Base-by-base conservation (phyloP, 139 green algal genomes). In the Chlorella sorokiniana region DNA sequence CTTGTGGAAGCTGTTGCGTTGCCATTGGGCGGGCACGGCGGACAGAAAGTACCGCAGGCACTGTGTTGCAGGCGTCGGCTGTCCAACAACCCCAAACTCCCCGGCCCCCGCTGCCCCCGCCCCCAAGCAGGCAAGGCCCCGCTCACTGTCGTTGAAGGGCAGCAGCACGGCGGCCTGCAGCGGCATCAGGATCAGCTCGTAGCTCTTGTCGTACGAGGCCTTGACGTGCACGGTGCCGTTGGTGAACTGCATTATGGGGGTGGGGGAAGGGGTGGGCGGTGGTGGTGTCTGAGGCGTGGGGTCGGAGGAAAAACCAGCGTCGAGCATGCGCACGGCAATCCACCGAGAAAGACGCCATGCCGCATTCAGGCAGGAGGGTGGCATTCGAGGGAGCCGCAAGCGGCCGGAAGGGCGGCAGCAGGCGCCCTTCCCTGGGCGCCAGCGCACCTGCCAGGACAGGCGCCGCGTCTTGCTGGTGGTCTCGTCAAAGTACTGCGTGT, bases 171-270 rank as follows among this genome's bases (percentile, higher is more conserved):
- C 91, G 5, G 94, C 93, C 85, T 98, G 94, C 41, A 96, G 91
- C 42, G 96, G 97, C 56, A 83, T 91, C 25, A 98, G 77, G 31
- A 94, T 76, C 56, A 99, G 87, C 88, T 99, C 96, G 63, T 98
- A 96, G 37, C 91, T 83, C 83, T 93, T 94, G 40, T 95, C 87
- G 81, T 98, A 99, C 81, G 92, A 93, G 74, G 86, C 96, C 76
- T 92, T 94, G 9, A 99, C 45, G 59, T 88, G 87, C 64, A 91
- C 86, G 5, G 73, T 94, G 52, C 97, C 97, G 73, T 98, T 86
- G n/a, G 89, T 89, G 88, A 98, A 78, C 97, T 95, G 78, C 65
- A 75, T 5, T 33, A 2, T 23, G 7, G 16, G 72, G 25, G 6
- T 31, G 10, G 45, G 20, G 10, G 64, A 6, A 48, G 48, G 64